phyloP scores from a whole-genome alignment of 805 yeast genomes.

The Saccharomycopsis lassenensis region DNA sequence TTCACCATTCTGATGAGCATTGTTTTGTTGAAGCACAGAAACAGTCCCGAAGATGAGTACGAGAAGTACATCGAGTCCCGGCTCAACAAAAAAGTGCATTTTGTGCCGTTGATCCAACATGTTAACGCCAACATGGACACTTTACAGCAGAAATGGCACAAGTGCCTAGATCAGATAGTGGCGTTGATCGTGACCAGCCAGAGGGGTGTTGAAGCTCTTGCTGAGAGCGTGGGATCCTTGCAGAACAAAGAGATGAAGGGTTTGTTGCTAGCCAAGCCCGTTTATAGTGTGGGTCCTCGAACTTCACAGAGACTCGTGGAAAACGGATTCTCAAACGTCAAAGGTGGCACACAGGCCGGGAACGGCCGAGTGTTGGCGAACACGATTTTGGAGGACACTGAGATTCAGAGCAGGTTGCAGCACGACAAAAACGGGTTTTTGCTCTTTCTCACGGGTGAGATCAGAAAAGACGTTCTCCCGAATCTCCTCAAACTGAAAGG shows the following conservation, averaged over 20 bases:
- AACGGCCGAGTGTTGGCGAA: conserved; percentile 67
- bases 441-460: conserved; percentile 77
- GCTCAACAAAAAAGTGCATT: too few species aligned
- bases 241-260: too few species aligned
- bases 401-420: too few species aligned
- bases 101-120: conserved; percentile 68
- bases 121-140: conserved; percentile 1
- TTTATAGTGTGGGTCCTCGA: conserved; percentile 89
- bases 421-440: conserved; percentile 28
- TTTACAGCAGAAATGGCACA: background rate
- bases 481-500: conserved; percentile 35
- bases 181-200: conserved; percentile 78
- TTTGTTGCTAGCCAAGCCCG: conserved; percentile 40
- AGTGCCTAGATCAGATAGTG: conserved; percentile 28
- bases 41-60: too few species aligned
- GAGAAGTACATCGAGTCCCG: too few species aligned
- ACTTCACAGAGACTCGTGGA: conserved; percentile 48
- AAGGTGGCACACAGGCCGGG: conserved; percentile 55
- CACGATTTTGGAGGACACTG: conserved; percentile 35
- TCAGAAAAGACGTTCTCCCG: conserved; percentile 75
- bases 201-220: conserved; percentile 74
- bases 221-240: background rate
- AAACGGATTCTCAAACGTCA: conserved; percentile 55
- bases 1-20: too few species aligned
- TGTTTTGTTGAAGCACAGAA: too few species aligned